A percentile compares a stretch with the other conserved stretches of the same genome.
These are phyloP conservation scores for Kluyveromyces aestuarii DNA, from an alignment of 805 yeast genomes.

Conservation along the genomic window DNA sequence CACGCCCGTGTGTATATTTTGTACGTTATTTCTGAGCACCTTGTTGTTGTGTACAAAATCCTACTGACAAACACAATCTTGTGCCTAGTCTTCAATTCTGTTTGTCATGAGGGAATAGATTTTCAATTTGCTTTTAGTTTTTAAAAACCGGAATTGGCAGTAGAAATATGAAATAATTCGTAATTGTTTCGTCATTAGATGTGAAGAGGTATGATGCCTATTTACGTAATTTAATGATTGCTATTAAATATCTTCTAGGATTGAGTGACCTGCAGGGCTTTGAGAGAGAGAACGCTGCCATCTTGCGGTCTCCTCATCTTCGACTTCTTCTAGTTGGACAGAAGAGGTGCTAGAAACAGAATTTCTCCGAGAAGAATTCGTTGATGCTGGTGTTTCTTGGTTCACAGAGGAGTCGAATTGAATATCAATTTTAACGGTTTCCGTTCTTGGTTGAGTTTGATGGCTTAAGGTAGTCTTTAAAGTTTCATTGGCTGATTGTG, in stretches of 20 bases:
- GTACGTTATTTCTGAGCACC: too few relatives aligned
- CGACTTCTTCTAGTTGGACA: conserved; percentile 25
- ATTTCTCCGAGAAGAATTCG: background rate
- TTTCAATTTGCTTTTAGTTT: background rate
- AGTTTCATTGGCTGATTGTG: background rate
- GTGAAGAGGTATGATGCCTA: background rate
- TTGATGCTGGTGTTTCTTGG: background rate
- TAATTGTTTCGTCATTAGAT: background rate
- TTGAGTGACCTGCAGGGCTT: conserved; percentile 19
- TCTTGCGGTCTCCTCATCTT: conserved; percentile 25
- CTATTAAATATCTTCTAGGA: conserved; percentile 21
- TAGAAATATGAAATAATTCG: background rate
- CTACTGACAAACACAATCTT: too few relatives aligned
- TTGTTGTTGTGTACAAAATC: too few relatives aligned
- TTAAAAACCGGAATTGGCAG: background rate
- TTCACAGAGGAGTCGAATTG: background rate
- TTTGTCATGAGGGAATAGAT: background rate
- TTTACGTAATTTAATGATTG: background rate
- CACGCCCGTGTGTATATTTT: conserved; percentile 54
- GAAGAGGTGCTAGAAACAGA: conserved; percentile 10
- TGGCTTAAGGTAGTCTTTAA: background rate
- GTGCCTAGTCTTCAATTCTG: too few relatives aligned
- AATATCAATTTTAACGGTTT: background rate
- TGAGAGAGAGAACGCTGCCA: conserved; percentile 17
- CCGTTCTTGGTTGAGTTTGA: background rate